Evolutionary conservation across 2,329 filamentous ascomycete species (phyloP), one percentile per base, ranked within the genome.

Genomic region (Plenodomus lindquistii): DNA sequence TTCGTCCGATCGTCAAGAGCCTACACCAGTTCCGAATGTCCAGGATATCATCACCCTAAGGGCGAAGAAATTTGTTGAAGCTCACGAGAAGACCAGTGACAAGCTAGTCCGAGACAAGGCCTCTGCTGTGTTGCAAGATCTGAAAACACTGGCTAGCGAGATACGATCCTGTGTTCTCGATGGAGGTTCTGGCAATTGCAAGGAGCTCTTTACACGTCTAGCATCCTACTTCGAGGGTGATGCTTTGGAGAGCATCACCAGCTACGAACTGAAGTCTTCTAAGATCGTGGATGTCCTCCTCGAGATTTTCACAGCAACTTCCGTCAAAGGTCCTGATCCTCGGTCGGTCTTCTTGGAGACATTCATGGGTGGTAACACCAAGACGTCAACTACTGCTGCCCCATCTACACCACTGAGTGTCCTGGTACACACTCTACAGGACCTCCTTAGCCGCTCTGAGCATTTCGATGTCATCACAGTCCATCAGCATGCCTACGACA

Each of bases 401-500:
- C 85, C 89, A 2, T 81, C 85, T 0, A 96, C 93, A 0, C 87
- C 91, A 1, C 96, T 97, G 71, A 94, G 91, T 65, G 84, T 96
- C 43, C 81, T 99, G 70, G 86, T 96, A 35, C 88, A 92, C 70
- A 99, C 99, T 73, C 79, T 99, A 24, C 94, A 99, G 73, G 94
- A 99, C 75, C 78, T 99, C 48, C 82, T 99, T 47, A 99, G 94
- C 77, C 86, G 94, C 60, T 95, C 93, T 27, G 94, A 99, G 77
- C 92, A 97, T 77, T 99, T 97, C 63, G 94, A 99, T 69, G 93
- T 99, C 37, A 84, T 96, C 53, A 99, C 94, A 7, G 92, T 97
- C 46, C 91, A 96, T 70, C 89, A 96, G 54, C 96, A 95, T 62
- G 87, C 89, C 4, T 89, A 93, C 60, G 93, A 97, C 69, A 95